phyloP scores from a whole-genome alignment of 139 green algal genomes.

The Pleodorina starrii region DNA sequence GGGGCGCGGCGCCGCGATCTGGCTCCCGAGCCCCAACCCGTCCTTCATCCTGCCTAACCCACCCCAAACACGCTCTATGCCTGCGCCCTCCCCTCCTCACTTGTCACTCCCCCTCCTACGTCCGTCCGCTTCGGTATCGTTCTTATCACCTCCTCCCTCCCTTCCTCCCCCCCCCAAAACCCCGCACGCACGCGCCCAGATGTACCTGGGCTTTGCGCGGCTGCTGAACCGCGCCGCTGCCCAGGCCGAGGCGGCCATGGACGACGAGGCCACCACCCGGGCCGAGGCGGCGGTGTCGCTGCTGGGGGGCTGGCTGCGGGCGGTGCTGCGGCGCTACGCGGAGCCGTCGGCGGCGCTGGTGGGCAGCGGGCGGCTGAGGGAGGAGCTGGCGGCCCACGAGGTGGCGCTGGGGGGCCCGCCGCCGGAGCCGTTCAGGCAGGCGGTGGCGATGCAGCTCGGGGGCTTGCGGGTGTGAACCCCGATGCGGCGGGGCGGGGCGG shows the following conservation, averaged over 20 bases:
- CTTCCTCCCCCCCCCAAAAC: not conserved
- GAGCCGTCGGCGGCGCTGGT: conserved; percentile 17
- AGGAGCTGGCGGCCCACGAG: conserved; percentile 14
- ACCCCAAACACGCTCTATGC: not conserved
- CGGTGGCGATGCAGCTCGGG: conserved; percentile 16
- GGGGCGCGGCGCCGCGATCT: too few species aligned
- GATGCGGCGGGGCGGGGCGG: not conserved
- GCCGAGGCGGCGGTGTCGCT: not conserved
- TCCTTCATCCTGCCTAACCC: too few species aligned
- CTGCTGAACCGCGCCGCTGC: conserved; percentile 40
- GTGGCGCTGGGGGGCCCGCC: conserved; percentile 17
- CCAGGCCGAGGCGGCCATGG: not conserved
- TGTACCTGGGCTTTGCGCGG: conserved; percentile 39
- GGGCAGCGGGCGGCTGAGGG: conserved; percentile 32
- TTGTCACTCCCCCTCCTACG: not conserved
- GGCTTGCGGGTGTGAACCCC: not conserved
- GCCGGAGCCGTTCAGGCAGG: conserved; percentile 1
- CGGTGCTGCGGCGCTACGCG: conserved; percentile 17
- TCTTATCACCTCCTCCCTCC: not conserved
- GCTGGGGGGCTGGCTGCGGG: conserved; percentile 30
- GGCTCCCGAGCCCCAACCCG: too few species aligned
- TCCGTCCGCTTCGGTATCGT: not conserved
- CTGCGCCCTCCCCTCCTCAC: not conserved
- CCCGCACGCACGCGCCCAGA: not conserved
- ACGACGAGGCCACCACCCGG: not conserved